Evolutionary conservation across 495 filamentous ascomycete genomes (phyloP).

Genomic region (Usnea hakonensis): DNA sequence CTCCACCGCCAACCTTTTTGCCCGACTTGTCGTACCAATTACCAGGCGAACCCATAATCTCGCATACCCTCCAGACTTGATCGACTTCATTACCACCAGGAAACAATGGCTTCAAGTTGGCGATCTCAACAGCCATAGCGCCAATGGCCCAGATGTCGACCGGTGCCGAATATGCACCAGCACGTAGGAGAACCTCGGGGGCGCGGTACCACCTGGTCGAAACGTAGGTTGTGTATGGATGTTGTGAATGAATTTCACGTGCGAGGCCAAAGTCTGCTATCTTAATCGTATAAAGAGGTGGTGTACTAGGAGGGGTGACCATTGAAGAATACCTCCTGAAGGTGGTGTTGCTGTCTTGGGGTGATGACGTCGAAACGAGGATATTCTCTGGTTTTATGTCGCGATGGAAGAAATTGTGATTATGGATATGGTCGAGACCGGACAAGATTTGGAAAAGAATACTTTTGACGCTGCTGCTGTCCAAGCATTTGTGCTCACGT

Average conservation of each 20-base stretch:
- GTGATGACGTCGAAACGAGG: conserved; percentile 84
- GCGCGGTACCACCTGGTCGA: conserved; percentile 98
- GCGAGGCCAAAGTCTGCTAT: conserved; percentile 99
- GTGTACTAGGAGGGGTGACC: conserved; percentile 90
- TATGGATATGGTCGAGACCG: conserved; percentile 94
- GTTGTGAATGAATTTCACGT: conserved; percentile 88
- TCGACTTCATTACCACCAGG: conserved; percentile 98
- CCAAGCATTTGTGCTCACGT: conserved; percentile 85
- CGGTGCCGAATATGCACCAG: conserved; percentile 94
- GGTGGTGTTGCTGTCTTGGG: conserved; percentile 65
- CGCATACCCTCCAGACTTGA: conserved; percentile 97
- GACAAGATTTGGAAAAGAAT: conserved; percentile 95
- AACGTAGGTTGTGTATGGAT: conserved; percentile 97
- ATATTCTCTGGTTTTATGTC: conserved; percentile 99
- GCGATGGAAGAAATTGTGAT: conserved; percentile 95
- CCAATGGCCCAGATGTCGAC: conserved; percentile 98
- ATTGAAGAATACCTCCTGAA: conserved; percentile 89
- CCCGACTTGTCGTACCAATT: conserved; percentile 95
- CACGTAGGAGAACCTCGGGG: conserved; percentile 87
- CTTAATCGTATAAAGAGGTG: conserved; percentile 90
- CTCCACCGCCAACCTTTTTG: conserved; percentile 82
- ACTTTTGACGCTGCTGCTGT: conserved; percentile 90
- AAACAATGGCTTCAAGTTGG: conserved; percentile 93
- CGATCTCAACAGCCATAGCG: conserved; percentile 99
- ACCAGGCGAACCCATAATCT: conserved; percentile 98